These are phyloP conservation scores for Stereum hirsutum DNA, from an alignment of 1,284 basidiomycete species.

Conservation along the genomic window DNA sequence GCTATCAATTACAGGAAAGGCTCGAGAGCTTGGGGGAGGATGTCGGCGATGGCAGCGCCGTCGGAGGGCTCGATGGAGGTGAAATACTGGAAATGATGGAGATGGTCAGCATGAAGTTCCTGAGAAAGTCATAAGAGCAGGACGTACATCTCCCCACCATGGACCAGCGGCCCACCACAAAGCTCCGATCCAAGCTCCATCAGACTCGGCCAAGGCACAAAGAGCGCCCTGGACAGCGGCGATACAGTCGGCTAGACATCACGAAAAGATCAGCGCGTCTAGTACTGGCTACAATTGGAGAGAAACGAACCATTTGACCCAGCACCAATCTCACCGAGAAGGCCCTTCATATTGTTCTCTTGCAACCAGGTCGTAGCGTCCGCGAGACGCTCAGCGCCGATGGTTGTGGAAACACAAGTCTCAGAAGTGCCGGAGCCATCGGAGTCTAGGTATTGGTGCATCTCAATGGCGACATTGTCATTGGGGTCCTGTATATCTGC, in stretches of 20 bases:
- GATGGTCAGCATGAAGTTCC: slow-evolving; percentile 1
- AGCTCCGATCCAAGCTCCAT: slow-evolving; percentile 50
- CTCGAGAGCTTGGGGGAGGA: slow-evolving; percentile 47
- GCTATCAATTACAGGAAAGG: slow-evolving; percentile 50
- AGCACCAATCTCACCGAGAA: slow-evolving; percentile 56
- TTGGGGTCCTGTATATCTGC: slow-evolving; percentile 44
- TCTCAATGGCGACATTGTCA: slow-evolving; percentile 57
- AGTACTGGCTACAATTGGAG: neutral
- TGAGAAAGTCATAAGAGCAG: neutral
- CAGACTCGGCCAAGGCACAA: slow-evolving; percentile 47
- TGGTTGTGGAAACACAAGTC: slow-evolving; percentile 49
- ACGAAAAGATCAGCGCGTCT: neutral
- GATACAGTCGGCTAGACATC: slow-evolving; percentile 28
- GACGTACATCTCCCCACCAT: slow-evolving; percentile 50
- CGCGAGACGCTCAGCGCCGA: slow-evolving; percentile 46
- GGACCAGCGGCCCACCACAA: slow-evolving; percentile 53
- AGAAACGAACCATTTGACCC: slow-evolving; percentile 36
- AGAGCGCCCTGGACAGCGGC: slow-evolving; percentile 44
- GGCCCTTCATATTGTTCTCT: slow-evolving; percentile 48
- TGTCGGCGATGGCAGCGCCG: slow-evolving; percentile 38
- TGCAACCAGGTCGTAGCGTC: slow-evolving; percentile 51
- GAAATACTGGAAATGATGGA: slow-evolving; percentile 46
- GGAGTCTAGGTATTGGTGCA: slow-evolving; percentile 65
- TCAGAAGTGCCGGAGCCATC: slow-evolving; percentile 50
- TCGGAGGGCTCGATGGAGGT: slow-evolving; percentile 54